phyloP scores from a whole-genome alignment of 768 basidiomycete species.

The Leccinum pellstonianum region DNA sequence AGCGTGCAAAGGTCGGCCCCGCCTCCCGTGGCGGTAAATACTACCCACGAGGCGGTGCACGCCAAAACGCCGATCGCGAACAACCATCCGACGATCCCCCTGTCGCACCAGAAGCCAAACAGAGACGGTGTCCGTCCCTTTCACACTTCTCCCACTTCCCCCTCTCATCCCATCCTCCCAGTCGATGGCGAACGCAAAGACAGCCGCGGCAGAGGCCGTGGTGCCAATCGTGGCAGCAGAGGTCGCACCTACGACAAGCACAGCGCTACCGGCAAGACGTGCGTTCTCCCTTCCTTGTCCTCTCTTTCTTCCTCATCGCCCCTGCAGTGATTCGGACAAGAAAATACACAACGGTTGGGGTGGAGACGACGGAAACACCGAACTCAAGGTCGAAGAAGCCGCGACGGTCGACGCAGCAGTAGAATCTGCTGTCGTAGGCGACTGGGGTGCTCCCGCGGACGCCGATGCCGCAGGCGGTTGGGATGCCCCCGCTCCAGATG shows the following conservation, averaged over 20 bases:
- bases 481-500: conserved; percentile 34
- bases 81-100: conserved; percentile 40
- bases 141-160: background rate
- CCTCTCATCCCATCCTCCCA: conserved; percentile 16
- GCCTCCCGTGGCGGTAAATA: conserved; percentile 68
- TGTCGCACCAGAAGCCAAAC: conserved; percentile 31
- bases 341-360: conserved; percentile 96
- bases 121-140: conserved; percentile 31
- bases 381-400: conserved; percentile 77
- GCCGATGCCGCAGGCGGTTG: conserved; percentile 35
- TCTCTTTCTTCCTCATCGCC: conserved; percentile 11
- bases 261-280: conserved; percentile 83
- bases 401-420: conserved; percentile 68
- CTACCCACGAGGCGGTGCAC: conserved; percentile 62
- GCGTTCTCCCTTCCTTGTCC: conserved; percentile 29
- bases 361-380: conserved; percentile 81
- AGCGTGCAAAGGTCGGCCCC: conserved; percentile 54
- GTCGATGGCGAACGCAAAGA: conserved; percentile 47
- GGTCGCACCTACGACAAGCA: conserved; percentile 84
- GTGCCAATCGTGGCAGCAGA: conserved; percentile 41
- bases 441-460: conserved; percentile 38
- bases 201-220: conserved; percentile 38
- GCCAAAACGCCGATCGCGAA: conserved; percentile 39
- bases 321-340: conserved; percentile 85
- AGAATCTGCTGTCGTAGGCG: conserved; percentile 39